These are phyloP conservation scores for Penicillium expansum DNA, from an alignment of 2,329 filamentous ascomycete genomes.

Conservation along the genomic window DNA sequence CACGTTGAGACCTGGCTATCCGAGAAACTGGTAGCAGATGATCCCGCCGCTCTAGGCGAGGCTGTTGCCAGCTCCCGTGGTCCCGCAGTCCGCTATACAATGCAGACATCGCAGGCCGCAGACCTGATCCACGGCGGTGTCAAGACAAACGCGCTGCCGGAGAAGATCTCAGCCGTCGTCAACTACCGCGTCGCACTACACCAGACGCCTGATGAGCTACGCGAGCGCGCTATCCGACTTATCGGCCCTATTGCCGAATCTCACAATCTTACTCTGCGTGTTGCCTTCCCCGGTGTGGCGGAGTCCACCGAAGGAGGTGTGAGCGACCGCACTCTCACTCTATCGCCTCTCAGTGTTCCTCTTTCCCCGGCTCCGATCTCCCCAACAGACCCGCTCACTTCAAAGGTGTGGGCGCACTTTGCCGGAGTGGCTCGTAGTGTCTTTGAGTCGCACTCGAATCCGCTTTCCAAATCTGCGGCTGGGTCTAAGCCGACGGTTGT, in stretches of 20 bases:
- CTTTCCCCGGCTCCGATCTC: conserved; percentile 35
- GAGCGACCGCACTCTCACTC: conserved; percentile 28
- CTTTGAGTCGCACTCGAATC: conserved; percentile 36
- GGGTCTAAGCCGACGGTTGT: conserved; percentile 34
- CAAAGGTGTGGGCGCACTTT: conserved; percentile 38
- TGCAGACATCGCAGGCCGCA: conserved; percentile 58
- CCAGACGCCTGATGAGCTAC: conserved; percentile 48
- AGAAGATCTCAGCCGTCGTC: conserved; percentile 52
- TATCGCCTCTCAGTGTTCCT: conserved; percentile 31
- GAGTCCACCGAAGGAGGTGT: conserved; percentile 11
- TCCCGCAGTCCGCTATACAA: conserved; percentile 49
- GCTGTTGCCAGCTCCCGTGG: conserved; percentile 41
- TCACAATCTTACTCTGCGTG: conserved; percentile 47
- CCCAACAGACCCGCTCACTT: conserved; percentile 32
- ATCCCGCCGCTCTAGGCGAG: conserved; percentile 44
- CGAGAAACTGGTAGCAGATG: conserved; percentile 44
- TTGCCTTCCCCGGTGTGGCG: conserved; percentile 43
- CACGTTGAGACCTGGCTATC: conserved; percentile 46
- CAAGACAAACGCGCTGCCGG: conserved; percentile 59
- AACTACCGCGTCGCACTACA: conserved; percentile 60
- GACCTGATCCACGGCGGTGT: conserved; percentile 56
- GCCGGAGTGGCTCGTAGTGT: conserved; percentile 41
- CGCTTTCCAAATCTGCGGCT: conserved; percentile 21
- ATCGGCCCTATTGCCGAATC: conserved; percentile 49
- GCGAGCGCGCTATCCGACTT: conserved; percentile 48